Conservation (phyloP, 495 filamentous ascomycete genomes). For the Penicillium simplicissimum region DNA sequence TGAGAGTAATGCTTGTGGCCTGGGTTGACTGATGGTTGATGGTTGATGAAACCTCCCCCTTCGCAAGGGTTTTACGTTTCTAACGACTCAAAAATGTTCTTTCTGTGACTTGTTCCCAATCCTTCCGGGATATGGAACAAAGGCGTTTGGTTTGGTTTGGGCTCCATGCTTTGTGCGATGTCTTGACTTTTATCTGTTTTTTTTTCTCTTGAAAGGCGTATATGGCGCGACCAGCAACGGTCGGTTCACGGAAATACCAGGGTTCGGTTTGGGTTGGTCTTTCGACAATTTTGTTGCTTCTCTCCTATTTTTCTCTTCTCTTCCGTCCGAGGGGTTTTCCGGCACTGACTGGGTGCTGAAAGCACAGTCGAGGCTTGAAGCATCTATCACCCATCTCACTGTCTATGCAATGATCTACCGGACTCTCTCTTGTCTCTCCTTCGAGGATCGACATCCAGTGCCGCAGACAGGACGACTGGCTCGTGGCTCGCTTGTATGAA, state of each 20-base stretch:
- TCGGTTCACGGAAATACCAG: slow-evolving; percentile 39
- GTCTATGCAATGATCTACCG: slow-evolving; percentile 27
- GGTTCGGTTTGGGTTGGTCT: slow-evolving; percentile 22
- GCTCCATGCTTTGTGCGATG: slow-evolving; percentile 21
- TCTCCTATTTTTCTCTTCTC: slow-evolving; percentile 8
- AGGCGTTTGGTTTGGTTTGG: slow-evolving; percentile 17
- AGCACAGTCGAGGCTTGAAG: not conserved
- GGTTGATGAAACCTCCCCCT: slow-evolving; percentile 13
- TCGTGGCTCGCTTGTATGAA: slow-evolving; percentile 35
- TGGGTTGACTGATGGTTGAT: slow-evolving; percentile 5
- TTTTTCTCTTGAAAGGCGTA: slow-evolving; percentile 35
- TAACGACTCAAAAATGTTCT: slow-evolving; percentile 31
- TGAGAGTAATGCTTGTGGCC: slow-evolving; percentile 16
- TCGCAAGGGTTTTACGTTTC: slow-evolving; percentile 26
- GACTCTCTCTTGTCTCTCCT: slow-evolving; percentile 9
- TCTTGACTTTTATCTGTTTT: slow-evolving; percentile 19
- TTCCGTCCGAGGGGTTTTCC: not conserved
- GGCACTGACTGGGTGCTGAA: slow-evolving; percentile 9
- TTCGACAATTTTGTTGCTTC: slow-evolving; percentile 7
- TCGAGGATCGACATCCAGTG: slow-evolving; percentile 18
- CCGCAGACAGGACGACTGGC: slow-evolving; percentile 13
- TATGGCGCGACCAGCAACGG: slow-evolving; percentile 28
- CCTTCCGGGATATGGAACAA: slow-evolving; percentile 9
- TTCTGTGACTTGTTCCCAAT: slow-evolving; percentile 27
- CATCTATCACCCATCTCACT: slow-evolving; percentile 5